These are phyloP conservation scores for Xylariaceae sp. DNA, from an alignment of 2,329 filamentous ascomycete species.

Conservation along the genomic window DNA sequence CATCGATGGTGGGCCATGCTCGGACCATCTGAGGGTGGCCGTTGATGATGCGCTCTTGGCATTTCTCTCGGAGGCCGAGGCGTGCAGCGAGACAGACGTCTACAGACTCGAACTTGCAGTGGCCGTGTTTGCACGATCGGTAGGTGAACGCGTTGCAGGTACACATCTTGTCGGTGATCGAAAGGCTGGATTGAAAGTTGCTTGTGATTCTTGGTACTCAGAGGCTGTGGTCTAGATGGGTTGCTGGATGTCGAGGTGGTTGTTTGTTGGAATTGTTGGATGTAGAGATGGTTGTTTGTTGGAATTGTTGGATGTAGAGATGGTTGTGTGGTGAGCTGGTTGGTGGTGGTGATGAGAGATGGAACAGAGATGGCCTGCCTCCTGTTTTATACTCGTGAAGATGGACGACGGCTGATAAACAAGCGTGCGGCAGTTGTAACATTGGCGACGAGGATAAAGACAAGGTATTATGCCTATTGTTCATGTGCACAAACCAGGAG, in stretches of 20 bases:
- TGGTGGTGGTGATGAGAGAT: too few relatives aligned
- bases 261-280: too few relatives aligned
- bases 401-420: too few relatives aligned
- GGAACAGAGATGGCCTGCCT: too few relatives aligned
- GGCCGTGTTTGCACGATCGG: conserved; percentile 3
- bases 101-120: conserved; percentile 11
- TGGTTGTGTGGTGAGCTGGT: too few relatives aligned
- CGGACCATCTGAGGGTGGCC: conserved; percentile 4
- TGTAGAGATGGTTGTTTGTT: too few relatives aligned
- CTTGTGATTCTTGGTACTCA: not conserved
- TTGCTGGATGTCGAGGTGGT: too few relatives aligned
- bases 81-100: conserved; percentile 29
- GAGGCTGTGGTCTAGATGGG: too few relatives aligned
- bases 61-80: conserved; percentile 17
- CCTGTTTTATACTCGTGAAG: too few relatives aligned
- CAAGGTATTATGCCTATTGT: not conserved
- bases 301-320: too few relatives aligned
- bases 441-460: not conserved
- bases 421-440: not conserved
- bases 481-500: not conserved
- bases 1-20: conserved; percentile 13
- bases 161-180: conserved; percentile 16
- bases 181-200: not conserved
- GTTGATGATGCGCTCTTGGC: conserved; percentile 20
- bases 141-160: conserved; percentile 17